Percentiles rank a stretch among this genome's conserved stretches.
Conservation (phyloP, 257 asterid genomes). For the Plectranthus barbatus region DNA sequence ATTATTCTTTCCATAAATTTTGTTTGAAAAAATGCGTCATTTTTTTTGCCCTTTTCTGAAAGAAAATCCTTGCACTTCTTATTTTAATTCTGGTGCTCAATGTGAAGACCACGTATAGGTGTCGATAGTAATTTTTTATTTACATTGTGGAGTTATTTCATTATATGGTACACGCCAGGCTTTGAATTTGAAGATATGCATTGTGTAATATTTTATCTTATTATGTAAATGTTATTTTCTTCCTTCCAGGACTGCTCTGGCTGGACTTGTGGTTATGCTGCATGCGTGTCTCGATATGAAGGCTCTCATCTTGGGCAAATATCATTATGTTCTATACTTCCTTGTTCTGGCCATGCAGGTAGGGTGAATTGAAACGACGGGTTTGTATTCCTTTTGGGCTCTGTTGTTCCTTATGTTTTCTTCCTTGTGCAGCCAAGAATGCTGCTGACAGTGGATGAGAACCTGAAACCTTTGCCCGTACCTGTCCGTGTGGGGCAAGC, state of each 20-base stretch:
- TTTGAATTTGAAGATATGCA: no score
- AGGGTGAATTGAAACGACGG: neutral
- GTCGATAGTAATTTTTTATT: no score
- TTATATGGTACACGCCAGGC: no score
- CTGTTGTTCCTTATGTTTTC: neutral
- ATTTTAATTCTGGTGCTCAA: no score
- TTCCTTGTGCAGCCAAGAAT: constrained; percentile 67
- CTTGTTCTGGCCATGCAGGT: constrained; percentile 95
- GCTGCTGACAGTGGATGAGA: constrained; percentile 87
- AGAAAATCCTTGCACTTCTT: no score
- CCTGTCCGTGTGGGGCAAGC: constrained; percentile 98
- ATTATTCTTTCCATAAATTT: no score
- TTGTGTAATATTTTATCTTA: no score
- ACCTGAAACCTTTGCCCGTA: constrained; percentile 75
- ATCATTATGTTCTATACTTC: constrained; percentile 79
- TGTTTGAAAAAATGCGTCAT: no score
- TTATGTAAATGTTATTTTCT: neutral
- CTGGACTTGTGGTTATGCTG: constrained; percentile 66
- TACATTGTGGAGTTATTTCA: no score
- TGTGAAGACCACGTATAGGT: no score
- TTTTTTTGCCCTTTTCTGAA: no score
- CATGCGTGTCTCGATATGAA: constrained; percentile 90
- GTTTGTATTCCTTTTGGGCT: neutral
- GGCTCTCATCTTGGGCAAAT: constrained; percentile 74
- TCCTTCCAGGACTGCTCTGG: constrained; percentile 67